Evolutionary conservation across 495 filamentous ascomycete species (phyloP), one percentile per base, ranked within the genome.

Genomic region (Xylaria bambusicola): DNA sequence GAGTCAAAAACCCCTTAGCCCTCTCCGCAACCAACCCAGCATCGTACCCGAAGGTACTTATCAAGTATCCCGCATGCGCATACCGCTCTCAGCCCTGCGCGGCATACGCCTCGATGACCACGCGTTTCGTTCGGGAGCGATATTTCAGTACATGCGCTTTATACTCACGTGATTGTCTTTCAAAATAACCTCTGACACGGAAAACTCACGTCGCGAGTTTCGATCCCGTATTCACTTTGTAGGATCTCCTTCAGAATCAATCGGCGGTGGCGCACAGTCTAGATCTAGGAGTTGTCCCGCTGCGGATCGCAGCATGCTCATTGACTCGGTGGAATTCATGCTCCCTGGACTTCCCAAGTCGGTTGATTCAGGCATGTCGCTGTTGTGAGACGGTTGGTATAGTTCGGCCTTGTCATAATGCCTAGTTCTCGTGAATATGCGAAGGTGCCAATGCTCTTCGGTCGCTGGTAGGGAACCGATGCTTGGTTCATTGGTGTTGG

Each of bases 51-150:
- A 84, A 86, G 0, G 72, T 66, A 17, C 63, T 74, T 62, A 86
- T 70, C 20, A 63, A 75, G 50, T 78, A 71, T 3, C 73, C 76
- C 2, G 82, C 82, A 73, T 84, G 74, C 1, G 83, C 82, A 65
- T 84, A 85, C 12, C 83, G 70, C 66, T 86, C 83, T 82, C 82
- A 86, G 13, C 83, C 82, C 50, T 81, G 82, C 0, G 73, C 72
- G 0, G 77, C 73, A 66, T 81, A 85, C 0, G 83, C 76, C 71
- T 85, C 82, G 49, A 85, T 78, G 1, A 82, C 76, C 0, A 85
- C 78, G 4, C 72, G 70, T 2, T 80, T 80, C 13, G 75, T 72
- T 1, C 58, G 60, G 26, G 71, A 67, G 9, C 72, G 67, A 46
- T 71, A 70, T 54, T 83, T 62, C 36, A 73, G 60, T 10, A 56